phyloP scores from a whole-genome alignment of 352 stramenopile species.

The Pythium periplocum region DNA sequence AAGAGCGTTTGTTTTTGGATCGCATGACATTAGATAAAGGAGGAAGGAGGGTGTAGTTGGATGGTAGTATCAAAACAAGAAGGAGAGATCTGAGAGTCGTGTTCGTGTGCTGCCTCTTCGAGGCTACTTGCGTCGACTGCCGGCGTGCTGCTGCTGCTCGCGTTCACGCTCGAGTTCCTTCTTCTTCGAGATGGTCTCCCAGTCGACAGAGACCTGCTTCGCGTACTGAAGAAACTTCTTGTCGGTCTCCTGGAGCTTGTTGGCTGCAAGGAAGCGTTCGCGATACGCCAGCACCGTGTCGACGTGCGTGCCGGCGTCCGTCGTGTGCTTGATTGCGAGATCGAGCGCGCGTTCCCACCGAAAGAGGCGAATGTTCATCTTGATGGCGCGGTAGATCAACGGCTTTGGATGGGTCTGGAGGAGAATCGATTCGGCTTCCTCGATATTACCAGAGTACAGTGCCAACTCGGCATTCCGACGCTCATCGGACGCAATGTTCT shows the following conservation, averaged over 20 bases:
- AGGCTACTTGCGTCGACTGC: constrained; percentile 45
- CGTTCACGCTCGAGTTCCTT: constrained; percentile 86
- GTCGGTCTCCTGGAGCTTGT: constrained; percentile 86
- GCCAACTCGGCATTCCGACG: constrained; percentile 86
- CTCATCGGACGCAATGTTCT: constrained; percentile 77
- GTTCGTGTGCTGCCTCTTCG: neutral
- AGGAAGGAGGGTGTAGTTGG: neutral
- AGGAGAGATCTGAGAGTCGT: neutral
- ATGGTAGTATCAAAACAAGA: constrained; percentile 1
- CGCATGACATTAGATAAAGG: neutral
- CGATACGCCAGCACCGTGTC: constrained; percentile 90
- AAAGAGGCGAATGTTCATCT: constrained; percentile 90
- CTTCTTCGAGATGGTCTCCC: constrained; percentile 86
- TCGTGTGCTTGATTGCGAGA: constrained; percentile 87
- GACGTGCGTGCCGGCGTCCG: constrained; percentile 75
- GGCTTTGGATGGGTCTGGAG: constrained; percentile 85
- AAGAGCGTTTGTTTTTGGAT: too few species aligned
- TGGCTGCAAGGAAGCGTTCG: constrained; percentile 79
- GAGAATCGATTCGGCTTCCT: constrained; percentile 91
- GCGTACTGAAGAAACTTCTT: constrained; percentile 86
- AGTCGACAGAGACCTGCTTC: constrained; percentile 84
- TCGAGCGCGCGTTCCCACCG: constrained; percentile 87
- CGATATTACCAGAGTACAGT: constrained; percentile 77
- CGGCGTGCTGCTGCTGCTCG: constrained; percentile 40
- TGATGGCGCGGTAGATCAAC: constrained; percentile 91